Evolutionary conservation across 257 asterid species (phyloP), one percentile per base, ranked within the genome.

Genomic region (Ocimum tenuiflorum): DNA sequence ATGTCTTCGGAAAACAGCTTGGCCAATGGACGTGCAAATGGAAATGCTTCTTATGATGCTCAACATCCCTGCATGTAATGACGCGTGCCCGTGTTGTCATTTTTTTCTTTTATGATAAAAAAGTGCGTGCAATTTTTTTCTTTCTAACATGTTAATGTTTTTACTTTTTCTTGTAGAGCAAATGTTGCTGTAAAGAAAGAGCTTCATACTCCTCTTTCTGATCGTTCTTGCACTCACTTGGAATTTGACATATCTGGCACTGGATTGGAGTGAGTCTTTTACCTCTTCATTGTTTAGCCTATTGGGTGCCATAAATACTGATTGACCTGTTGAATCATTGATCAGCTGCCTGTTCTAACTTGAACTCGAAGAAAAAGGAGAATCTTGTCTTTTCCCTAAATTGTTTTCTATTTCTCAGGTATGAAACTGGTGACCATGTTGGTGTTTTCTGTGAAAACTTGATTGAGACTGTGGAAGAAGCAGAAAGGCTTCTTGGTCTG

Each of bases 401-500:
- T 68, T 63, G 35, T 49, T 35, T 42, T 63, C 71, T 50, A 24
- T 51, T 65, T 42, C 65, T 72, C 85, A 94, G 99, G 46, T 94
- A 94, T 53, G 97, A 88, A 77, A 94, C 99, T 0, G 99, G 99
- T 29, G 99, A 94, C 65, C 99, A 94, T 66, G 95, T 91, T n/a
- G 99, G 99, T 65, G 96, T 94, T 48, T 85, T 64, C 86, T 86
- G 95, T 76, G 99, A 94, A 73, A 94, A 94, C 78, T 62, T 80
- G 70, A 43, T 80, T 62, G 97, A 90, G 79, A 82, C 80, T 2
- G 99, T 90, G 11, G 97, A 85, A 77, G 97, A 94, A 77, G 97
- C 99, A 29, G 99, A 86, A 68, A 77, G 82, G 64, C 61, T 94
- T 52, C 80, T 94, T 49, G 77, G 76, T 63, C n/a, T 86, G 60